Evolutionary conservation across 2,329 filamentous ascomycete genomes (phyloP), one percentile per base, ranked within the genome.

Genomic region (Dryadomyces sulphureus): DNA sequence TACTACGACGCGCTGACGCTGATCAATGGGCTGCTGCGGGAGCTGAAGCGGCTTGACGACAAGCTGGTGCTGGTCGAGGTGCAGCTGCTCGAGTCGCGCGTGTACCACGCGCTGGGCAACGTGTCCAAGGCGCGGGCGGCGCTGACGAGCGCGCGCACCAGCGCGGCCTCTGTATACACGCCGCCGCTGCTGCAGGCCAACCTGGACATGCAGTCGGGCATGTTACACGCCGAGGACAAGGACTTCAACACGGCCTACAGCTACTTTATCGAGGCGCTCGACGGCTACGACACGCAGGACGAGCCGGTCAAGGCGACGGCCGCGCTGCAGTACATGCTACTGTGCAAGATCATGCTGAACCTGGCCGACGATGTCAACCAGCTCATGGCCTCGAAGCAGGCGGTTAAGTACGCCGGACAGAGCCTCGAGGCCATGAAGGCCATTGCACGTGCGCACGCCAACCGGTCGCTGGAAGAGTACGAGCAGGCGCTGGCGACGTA

Each of bases 291-390:
- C 66, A 81, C 82, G 41, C 88, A 94, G 63, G 92, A 98, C 55
- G 88, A 94, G 61, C 70, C 80, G 35, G 69, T 74, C 53, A 88
- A 89, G 66, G 92, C 93, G n/a, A 93, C 90, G n/a, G 86, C 90
- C 12, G 88, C 92, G 11, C 72, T 98, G 54, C 92, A 98, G 70
- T 98, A 98, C 73, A 98, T 98, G 92, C 77, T 98, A 46, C 80
- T 98, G 32, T 96, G 92, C 79, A 98, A 98, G 72, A 92, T 98
- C 64, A 98, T 98, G 93, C 75, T 98, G 56, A 98, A 98, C 67
- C 74, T 93, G 36, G 87, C 80, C 54, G 89, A 96, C 69, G 93
- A 98, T 63, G 90, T 98, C 62, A 94, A 90, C 67, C 79, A 84
- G 60, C 77, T 98, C 55, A 87, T 98, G 79, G 79, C 84, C 25